A percentile compares a stretch with the other conserved stretches of the same genome.
phyloP scores from a whole-genome alignment of 106 monocot genomes.

The Dioscorea alata region DNA sequence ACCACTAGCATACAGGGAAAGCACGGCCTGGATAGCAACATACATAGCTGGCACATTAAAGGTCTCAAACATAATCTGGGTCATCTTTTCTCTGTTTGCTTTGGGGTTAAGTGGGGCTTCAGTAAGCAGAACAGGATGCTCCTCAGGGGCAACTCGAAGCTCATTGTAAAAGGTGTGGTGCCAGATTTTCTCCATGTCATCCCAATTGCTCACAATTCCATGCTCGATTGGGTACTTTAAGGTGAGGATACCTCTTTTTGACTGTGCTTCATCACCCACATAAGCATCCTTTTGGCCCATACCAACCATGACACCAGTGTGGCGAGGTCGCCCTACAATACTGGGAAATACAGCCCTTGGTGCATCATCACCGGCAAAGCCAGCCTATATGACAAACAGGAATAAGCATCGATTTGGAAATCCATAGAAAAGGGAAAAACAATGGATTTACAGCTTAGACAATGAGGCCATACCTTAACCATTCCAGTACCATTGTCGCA shows the following conservation, averaged over 20 bases:
- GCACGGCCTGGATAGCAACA: not conserved
- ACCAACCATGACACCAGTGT: slow-evolving; percentile 1
- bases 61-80: not conserved
- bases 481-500: too few species aligned
- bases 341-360: slow-evolving; percentile 1
- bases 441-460: too few species aligned
- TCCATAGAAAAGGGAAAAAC: too few species aligned
- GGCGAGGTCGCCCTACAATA: slow-evolving; percentile 1
- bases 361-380: slow-evolving; percentile 2
- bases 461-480: too few species aligned
- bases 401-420: too few species aligned
- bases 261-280: slow-evolving; percentile 1
- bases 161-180: not conserved
- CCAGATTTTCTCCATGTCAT: not conserved
- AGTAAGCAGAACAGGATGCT: not conserved
- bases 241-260: not conserved
- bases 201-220: slow-evolving; percentile 2
- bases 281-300: not conserved
- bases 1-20: not conserved
- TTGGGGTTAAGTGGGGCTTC: not conserved
- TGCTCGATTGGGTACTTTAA: slow-evolving; percentile 2
- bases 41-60: not conserved
- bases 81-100: not conserved
- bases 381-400: not conserved
- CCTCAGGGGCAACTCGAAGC: not conserved